Evolutionary conservation across 441 rosid species (phyloP), one percentile per base, ranked within the genome.

Genomic region (Mallotus repandus): DNA sequence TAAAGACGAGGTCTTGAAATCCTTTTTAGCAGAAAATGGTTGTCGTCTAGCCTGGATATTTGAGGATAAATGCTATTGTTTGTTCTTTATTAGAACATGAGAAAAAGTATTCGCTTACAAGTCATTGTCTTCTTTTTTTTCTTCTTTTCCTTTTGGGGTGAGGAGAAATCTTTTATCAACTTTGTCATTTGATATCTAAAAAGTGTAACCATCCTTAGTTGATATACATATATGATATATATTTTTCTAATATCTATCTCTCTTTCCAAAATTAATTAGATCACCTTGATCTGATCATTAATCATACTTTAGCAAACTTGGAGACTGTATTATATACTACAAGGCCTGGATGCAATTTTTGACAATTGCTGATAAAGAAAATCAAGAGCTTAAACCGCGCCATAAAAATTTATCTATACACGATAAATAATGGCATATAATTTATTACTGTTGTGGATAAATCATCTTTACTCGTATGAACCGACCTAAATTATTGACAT

Each of bases 31-130:
- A 22, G 63, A 64, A 29, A 54, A 54, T 5, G 53, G 69, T 15
- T 64, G 74, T 53, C 9, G 25, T 64, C 61, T 62, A 9, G 45
- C 63, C 54, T 16, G 53, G 55, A 43, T 6, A 46, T 72, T 3
- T 10, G 63, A 73, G 69, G 59, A 73, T 64, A 64, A 71, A 72
- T 19, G 4, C 63, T 43, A 18, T 63, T 56, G 43, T 38, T 32
- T 56, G 53, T 53, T 32, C 43, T 66, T 49, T 45, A 21, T 2
- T 18, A n/a, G 69, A 66, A 52, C 43, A 52, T 22, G 15, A 66
- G 22, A 64, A 22, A 50, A 10, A 54, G n/a, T 22, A 1, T n/a
- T 53, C 7, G 21, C 19, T 73, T 19, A 49, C 38, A n/a, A n/a
- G 9, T 71, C 59, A 10, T 54, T 54, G 41, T 5, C 19, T 53